phyloP scores from a whole-genome alignment of 805 yeast species.

The Suhomyces vadensis region DNA sequence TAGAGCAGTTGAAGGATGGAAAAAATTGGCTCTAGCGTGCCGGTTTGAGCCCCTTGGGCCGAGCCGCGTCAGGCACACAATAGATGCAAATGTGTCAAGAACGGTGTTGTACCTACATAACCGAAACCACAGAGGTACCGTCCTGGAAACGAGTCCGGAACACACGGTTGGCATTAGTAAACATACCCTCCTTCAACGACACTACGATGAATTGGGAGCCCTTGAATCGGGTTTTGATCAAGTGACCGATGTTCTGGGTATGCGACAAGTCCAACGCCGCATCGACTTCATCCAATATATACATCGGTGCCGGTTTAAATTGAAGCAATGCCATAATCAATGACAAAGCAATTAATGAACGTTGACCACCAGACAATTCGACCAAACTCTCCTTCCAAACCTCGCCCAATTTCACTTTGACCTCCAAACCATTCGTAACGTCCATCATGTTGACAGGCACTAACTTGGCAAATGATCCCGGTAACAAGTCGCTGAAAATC shows the following conservation, averaged over 20 bases:
- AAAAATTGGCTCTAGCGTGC: no score
- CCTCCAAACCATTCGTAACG: constrained; percentile 87
- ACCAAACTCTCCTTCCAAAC: constrained; percentile 96
- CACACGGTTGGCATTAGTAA: constrained; percentile 92
- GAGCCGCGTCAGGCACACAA: constrained; percentile 1
- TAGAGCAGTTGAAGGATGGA: no score
- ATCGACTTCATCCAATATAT: constrained; percentile 99
- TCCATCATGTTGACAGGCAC: constrained; percentile 80
- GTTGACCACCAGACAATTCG: constrained; percentile 95
- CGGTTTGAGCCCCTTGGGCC: no score
- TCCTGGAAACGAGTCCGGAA: constrained; percentile 94
- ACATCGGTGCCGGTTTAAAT: constrained; percentile 94
- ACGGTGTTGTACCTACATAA: constrained; percentile 42
- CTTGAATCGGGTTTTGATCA: constrained; percentile 91
- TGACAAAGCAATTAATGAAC: constrained; percentile 93
- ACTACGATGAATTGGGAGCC: constrained; percentile 97
- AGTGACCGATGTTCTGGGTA: constrained; percentile 95
- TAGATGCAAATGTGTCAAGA: constrained; percentile 8
- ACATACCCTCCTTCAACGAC: constrained; percentile 96
- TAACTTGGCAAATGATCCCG: constrained; percentile 86
- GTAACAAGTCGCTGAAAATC: constrained; percentile 84
- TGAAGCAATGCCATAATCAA: constrained; percentile 94
- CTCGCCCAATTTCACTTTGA: constrained; percentile 83
- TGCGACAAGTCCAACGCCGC: constrained; percentile 97
- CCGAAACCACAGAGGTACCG: constrained; percentile 89